Conservation (phyloP, 164 flowering plant species). For the Echeveria elegans region DNA sequence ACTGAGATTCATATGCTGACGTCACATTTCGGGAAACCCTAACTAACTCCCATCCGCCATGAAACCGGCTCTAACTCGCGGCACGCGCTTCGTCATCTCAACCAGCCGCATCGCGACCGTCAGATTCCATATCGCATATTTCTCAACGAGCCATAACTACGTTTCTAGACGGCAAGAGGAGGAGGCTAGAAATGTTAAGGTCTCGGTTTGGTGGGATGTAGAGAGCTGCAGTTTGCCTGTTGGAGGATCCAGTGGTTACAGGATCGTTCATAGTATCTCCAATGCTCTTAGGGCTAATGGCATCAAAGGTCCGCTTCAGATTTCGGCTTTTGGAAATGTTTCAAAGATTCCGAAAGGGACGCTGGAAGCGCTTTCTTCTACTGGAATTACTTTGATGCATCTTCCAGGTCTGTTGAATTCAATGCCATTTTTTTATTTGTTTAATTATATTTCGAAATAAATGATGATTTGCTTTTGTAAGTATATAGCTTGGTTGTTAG, state of each 20-base stretch:
- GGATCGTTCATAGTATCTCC: constrained; percentile 38
- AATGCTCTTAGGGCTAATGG: constrained; percentile 62
- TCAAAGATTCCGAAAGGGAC: constrained; percentile 42
- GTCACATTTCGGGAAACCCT: not conserved
- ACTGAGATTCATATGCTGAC: not conserved
- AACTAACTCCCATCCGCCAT: not conserved
- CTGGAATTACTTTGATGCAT: constrained; percentile 64
- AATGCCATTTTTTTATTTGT: too few species aligned
- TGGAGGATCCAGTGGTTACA: constrained; percentile 29
- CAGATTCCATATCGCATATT: not conserved
- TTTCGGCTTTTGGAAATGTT: constrained; percentile 83
- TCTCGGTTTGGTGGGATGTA: constrained; percentile 97
- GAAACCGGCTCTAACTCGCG: not conserved
- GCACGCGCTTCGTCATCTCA: not conserved
- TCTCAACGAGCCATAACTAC: not conserved
- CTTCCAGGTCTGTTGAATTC: constrained; percentile 27
- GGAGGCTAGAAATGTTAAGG: constrained; percentile 37
- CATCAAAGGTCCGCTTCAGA: constrained; percentile 72
- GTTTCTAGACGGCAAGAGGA: constrained; percentile 5
- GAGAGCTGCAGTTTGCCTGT: constrained; percentile 62
- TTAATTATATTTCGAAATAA: too few species aligned
- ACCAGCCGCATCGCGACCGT: not conserved
- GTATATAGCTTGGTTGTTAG: too few species aligned
- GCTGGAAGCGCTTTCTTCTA: constrained; percentile 61
- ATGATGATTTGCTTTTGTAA: too few species aligned